Base-by-base conservation (phyloP, 2,329 filamentous ascomycete genomes). In the Xylariales sp. region DNA sequence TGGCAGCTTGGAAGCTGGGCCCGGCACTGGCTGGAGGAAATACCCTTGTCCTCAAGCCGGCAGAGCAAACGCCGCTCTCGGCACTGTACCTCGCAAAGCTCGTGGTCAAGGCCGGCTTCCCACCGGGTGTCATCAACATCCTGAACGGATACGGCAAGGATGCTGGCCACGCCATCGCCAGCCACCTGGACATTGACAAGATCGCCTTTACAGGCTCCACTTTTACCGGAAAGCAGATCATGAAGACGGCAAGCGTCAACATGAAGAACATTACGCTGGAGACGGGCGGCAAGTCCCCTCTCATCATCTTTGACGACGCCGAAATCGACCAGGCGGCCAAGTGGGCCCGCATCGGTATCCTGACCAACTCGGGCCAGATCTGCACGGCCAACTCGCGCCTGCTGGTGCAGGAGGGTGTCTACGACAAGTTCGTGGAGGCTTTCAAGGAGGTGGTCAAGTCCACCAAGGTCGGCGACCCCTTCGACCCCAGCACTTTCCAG, bases 201-300 rank as follows among this genome's bases (percentile, higher is more conserved):
- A 71, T 91, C 43, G 84, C 85, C 0, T 91, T 90, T 47, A 90
- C 86, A 0, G 86, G 86, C 29, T 85, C 80, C 4, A 90, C 85
- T 0, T 66, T 67, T 2, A 89, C 85, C 1, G 86, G 81, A 6
- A 76, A 78, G 39, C 72, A 82, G 35, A 86, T 90, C 46, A 88
- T 89, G 83, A 86, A 85, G 56, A 72, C 77, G 60, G 84, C 85
- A 0, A 72, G 78, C n/a, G 62, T 73, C 1, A 86, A 69, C 46
- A 63, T 79, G 51, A 83, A 83, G 61, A 82, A 81, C 51, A 77
- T 83, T 41, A 83, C 78, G 1, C 66, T 83, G 7, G 80, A 83
- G 60, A 79, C 78, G 11, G 81, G 81, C 25, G 81, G 81, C 39
- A 85, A 85, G 59, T 79, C 72, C 4, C 79, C 81, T 0, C 62